Evolutionary conservation across 306 rosid species (phyloP), one percentile per base, ranked within the genome.

Genomic region (Rosa multiflora): DNA sequence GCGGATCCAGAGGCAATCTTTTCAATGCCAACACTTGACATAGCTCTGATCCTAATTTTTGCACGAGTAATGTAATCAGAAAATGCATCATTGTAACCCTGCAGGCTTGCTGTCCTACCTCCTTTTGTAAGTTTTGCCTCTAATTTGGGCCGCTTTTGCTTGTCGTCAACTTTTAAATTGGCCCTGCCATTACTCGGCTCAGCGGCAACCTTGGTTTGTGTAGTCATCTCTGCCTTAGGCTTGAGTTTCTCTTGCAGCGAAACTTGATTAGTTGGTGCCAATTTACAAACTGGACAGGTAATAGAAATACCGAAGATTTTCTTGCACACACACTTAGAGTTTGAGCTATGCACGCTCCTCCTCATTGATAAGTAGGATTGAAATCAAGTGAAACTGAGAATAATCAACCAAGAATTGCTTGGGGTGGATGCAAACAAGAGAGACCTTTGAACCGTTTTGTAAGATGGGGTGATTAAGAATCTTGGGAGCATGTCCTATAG

Each of bases 31-130:
- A 56, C 52, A 10, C 59, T 52, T 44, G 86, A 26, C 29, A 58
- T 48, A 13, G 79, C 46, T 47, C 79, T 74, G 72, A 83, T 73
- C 80, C 67, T 74, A 20, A 37, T 15, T 68, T 70, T 74, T 0
- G 76, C 53, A 0, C 69, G 80, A 42, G 46, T 42, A 70, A 74
- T 83, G 51, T 83, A 83, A 21, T 83, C 62, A 10, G 80, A 74
- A 69, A 83, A 83, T 13, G 49, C 49, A 61, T 74, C 80, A 68
- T 78, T 78, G 55, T 48, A 37, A 35, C 13, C 53, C 55, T 18
- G 51, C 49, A 21, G 43, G 52, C 58, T 46, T 70, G 67, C 17
- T 42, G 58, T 78, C 37, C 68, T 49, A 10, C 49, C 71, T 58
- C 20, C 20, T 76, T 63, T 63, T 12, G 72, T 63, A 9, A 63